Evolutionary conservation across 495 filamentous ascomycete genomes (phyloP), one percentile per base, ranked within the genome.

Genomic region (Aspergillus asperescens): DNA sequence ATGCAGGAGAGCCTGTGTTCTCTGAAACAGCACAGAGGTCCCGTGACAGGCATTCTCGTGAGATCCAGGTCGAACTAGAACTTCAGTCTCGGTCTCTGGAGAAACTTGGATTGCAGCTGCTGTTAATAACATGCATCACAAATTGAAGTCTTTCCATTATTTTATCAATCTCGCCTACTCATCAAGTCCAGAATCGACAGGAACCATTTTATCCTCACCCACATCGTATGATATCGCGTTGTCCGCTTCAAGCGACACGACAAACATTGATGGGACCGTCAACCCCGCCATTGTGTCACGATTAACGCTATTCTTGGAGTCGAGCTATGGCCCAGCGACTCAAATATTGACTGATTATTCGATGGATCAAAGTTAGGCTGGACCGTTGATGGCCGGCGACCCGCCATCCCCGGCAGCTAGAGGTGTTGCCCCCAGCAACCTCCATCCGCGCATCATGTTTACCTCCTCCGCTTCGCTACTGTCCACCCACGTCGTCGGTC

Each of bases 351-450:
- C 23, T 15, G 51, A 31, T 47, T 23, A 54, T 54, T 54, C 51
- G 42, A 54, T 28, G 24, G 51, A 54, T 15, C 13, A 31, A 38
- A 47, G 16, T 1, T 22, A 29, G 24, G 28, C 15, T 37, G 28
- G 19, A 24, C 32, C 35, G 52, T 40, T 47, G 52, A 34, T 42
- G 35, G 35, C 29, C 34, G 35, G 45, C 27, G 52, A 45, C 50
- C 45, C 54, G 54, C 55, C 37, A 39, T 35, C 55, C 44, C 49
- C 55, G 28, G 48, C 16, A 9, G 42, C 32, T 50, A 45, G 40
- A 37, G 34, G 20, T 52, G 70, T 74, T 74, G 71, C 71, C 71
- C 67, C 56, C 55, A 53, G 65, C 71, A 73, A 74, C 71, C 53
- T 42, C 54, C 25, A 50, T 52, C 46, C 53, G 59, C 60, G 60